A percentile compares a stretch with the other conserved stretches of the same genome.
phyloP scores from a whole-genome alignment of 108 stramenopile genomes.

The Seminavis robusta region DNA sequence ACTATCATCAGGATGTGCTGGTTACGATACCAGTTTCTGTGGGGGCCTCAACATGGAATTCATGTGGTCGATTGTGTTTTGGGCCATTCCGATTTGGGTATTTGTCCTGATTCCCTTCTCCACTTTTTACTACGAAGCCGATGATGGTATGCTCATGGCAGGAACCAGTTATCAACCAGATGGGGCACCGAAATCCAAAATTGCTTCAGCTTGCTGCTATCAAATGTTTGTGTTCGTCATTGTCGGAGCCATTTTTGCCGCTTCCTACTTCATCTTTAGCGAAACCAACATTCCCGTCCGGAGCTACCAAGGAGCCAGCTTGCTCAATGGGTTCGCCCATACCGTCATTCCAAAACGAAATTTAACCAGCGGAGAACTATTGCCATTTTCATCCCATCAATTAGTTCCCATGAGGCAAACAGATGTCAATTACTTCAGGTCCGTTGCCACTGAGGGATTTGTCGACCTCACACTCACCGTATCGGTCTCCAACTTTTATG shows the following conservation, averaged over 20 bases:
- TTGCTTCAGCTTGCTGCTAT: conserved; percentile 68
- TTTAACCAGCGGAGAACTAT: no score
- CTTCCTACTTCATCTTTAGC: conserved; percentile 57
- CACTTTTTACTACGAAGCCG: conserved; percentile 95
- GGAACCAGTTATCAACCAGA: conserved; percentile 62
- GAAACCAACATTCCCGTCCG: conserved; percentile 60
- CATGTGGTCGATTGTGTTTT: conserved; percentile 87
- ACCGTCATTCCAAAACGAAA: neutral
- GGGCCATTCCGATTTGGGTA: conserved; percentile 75
- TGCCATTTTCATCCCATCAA: neutral
- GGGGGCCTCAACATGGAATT: conserved; percentile 90
- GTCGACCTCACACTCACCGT: conserved; percentile 26
- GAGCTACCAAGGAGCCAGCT: conserved; percentile 26
- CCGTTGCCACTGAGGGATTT: neutral
- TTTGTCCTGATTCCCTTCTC: conserved; percentile 89
- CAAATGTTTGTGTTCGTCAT: conserved; percentile 63
- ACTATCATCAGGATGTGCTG: conserved; percentile 62
- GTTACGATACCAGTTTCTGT: conserved; percentile 77
- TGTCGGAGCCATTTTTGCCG: conserved; percentile 58
- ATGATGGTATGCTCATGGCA: conserved; percentile 85
- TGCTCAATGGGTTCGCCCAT: neutral
- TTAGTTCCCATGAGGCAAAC: neutral
- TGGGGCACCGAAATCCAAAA: conserved; percentile 32
- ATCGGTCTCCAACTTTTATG: conserved; percentile 71
- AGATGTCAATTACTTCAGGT: neutral